phyloP scores from a whole-genome alignment of 345 rosid species.

The Pelargonium nanum region DNA sequence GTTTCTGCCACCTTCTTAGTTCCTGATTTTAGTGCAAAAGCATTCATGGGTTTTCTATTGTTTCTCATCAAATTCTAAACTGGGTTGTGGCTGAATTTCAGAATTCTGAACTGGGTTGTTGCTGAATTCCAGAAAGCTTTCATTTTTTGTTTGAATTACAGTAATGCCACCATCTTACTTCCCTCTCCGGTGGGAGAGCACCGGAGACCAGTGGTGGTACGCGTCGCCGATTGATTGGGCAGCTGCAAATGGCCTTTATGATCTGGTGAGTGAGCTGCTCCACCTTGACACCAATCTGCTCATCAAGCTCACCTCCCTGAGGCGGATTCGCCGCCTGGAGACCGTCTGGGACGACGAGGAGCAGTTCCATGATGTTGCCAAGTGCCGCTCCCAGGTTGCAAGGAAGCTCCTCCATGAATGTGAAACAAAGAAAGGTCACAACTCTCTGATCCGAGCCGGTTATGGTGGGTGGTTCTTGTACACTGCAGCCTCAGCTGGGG shows the following conservation, averaged over 20 bases:
- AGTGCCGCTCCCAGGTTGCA: constrained; percentile 66
- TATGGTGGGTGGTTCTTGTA: constrained; percentile 96
- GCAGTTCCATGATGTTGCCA: constrained; percentile 44
- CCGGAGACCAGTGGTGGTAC: constrained; percentile 99
- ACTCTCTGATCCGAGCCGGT: constrained; percentile 72
- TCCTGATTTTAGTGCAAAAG: not conserved
- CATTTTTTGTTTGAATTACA: not conserved
- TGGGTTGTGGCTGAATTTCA: not conserved
- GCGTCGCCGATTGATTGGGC: constrained; percentile 94
- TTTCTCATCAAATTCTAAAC: not conserved
- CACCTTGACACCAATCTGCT: constrained; percentile 85
- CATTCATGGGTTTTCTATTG: not conserved
- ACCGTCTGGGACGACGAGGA: constrained; percentile 90
- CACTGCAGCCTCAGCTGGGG: constrained; percentile 94
- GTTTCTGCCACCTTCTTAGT: not conserved
- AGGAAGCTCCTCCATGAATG: constrained; percentile 46
- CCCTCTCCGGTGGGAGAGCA: constrained; percentile 98
- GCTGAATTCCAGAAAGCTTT: not conserved
- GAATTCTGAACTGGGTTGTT: not conserved
- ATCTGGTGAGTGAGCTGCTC: constrained; percentile 76
- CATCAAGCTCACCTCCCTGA: constrained; percentile 91
- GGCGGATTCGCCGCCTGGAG: constrained; percentile 93
- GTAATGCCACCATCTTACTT: constrained; percentile 66
- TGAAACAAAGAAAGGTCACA: constrained; percentile 41
- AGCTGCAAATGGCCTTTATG: constrained; percentile 88